A percentile compares a stretch with the other conserved stretches of the same genome.
These are phyloP conservation scores for Carex myosuroides DNA, from an alignment of 176 grass and related monocot genomes.

Conservation along the genomic window DNA sequence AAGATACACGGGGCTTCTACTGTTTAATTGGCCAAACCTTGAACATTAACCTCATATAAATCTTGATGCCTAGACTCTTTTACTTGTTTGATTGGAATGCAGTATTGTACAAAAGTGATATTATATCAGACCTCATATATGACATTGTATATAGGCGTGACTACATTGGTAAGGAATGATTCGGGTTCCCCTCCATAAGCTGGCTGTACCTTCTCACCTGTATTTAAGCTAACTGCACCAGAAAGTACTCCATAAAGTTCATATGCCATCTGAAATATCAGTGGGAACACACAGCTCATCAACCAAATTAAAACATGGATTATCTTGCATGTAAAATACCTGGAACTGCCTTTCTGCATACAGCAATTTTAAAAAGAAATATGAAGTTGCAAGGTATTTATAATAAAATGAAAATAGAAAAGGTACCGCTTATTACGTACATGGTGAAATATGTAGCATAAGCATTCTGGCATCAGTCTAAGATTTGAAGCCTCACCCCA, in stretches of 20 bases:
- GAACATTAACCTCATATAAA: background rate
- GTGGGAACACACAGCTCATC: background rate
- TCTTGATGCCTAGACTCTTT: background rate
- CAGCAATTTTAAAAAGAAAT: background rate
- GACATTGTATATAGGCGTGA: slow-evolving; percentile 70
- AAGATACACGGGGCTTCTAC: background rate
- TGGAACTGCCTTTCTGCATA: background rate
- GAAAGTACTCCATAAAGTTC: slow-evolving; percentile 91
- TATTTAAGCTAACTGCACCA: slow-evolving; percentile 86
- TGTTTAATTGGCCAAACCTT: background rate
- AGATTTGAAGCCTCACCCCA: slow-evolving; percentile 96
- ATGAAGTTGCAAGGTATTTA: background rate
- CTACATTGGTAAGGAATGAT: slow-evolving; percentile 77
- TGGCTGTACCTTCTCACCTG: slow-evolving; percentile 70
- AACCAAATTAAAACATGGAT: background rate
- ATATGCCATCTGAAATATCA: slow-evolving; percentile 93
- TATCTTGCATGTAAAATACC: background rate
- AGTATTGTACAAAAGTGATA: slow-evolving; percentile 18
- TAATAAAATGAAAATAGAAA: background rate
- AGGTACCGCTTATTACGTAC: slow-evolving; percentile 24
- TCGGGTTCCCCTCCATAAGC: slow-evolving; percentile 70
- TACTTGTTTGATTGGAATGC: background rate
- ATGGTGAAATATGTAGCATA: slow-evolving; percentile 95
- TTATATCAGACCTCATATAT: slow-evolving; percentile 49
- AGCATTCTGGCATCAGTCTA: slow-evolving; percentile 87